Evolutionary conservation across 208 protist species (phyloP), one percentile per base, ranked within the genome.

Genomic region (Leishmania gerbilli): DNA sequence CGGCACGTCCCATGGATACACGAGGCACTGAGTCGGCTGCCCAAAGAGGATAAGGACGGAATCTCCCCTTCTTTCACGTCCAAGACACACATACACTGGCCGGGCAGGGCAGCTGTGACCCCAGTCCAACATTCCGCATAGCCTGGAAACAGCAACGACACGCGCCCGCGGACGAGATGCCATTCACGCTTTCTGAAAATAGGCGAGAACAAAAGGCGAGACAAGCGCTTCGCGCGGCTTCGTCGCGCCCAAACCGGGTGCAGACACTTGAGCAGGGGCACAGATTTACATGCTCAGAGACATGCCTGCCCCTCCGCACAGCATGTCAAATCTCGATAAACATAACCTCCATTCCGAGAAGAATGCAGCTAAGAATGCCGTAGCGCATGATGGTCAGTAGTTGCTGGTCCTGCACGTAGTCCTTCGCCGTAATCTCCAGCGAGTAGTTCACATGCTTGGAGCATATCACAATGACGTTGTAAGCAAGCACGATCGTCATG

Each of bases 371-470:
- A 51, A 96, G 84, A 55, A 97, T 95, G 56, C 91, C 92, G 80
- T 97, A 97, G 69, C 88, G 91, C 90, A 97, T 93, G 53, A 96
- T 94, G 13, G 90, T 85, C 76, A 95, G 89, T 60, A 96, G 88
- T 76, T 95, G 89, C 89, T 95, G 90, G 72, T 97, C 94, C 87
- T 97, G 94, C 81, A 97, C 92, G 87, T 97, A 97, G 72, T 97
- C 94, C 85, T 95, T 96, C 45, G 91, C 91, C 21, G 92, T 97
- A 72, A 97, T 89, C 80, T 97, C 94, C 79, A 97, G 89, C 7
- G 91, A 90, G 83, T 97, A 97, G 78, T 89, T 89, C 24, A 94
- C 81, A 80, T 97, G 90, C 87, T 97, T 97, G 24, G 90, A 89
- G 74, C 90, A 84, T 55, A 97, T 89, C 13, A 97, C 92, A 55